Evolutionary conservation across 495 filamentous ascomycete genomes (phyloP).

Genomic region (Cetradonia linearis): DNA sequence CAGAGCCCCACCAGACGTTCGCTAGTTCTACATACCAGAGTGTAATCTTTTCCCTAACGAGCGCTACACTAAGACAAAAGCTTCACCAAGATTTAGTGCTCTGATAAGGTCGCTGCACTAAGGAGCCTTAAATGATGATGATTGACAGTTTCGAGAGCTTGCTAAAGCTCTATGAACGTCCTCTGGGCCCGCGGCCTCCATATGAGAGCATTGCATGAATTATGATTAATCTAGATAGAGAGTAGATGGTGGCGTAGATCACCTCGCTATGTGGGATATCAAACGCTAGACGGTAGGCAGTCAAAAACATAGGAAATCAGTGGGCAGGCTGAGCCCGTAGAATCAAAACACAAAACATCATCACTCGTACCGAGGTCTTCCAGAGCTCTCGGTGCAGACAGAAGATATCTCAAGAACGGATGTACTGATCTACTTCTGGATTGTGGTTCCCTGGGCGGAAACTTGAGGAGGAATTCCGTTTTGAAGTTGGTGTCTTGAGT

Average conservation of each 20-base stretch:
- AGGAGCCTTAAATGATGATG: neutral
- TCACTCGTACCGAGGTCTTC: neutral
- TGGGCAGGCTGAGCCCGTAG: neutral
- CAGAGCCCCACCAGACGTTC: neutral
- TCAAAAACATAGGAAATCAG: neutral
- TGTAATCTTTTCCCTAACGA: too few species aligned
- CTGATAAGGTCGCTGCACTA: neutral
- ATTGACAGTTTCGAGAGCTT: neutral
- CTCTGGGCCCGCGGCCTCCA: neutral
- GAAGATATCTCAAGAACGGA: slow-evolving; percentile 21
- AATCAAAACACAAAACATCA: neutral
- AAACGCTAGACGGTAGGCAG: neutral
- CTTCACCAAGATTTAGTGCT: neutral
- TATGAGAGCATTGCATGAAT: neutral
- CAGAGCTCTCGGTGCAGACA: neutral
- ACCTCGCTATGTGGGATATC: slow-evolving; percentile 14
- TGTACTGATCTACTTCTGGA: slow-evolving; percentile 25
- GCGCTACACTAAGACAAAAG: too few species aligned
- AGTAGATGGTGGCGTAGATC: neutral
- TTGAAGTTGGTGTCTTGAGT: neutral
- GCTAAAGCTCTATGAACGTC: neutral
- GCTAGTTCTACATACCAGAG: too few species aligned
- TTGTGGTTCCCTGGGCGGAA: slow-evolving; percentile 15
- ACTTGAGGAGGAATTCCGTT: slow-evolving; percentile 6
- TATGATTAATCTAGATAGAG: slow-evolving; percentile 6